Percentiles rank a stretch among this genome's conserved stretches.
Conservation (phyloP, 2,329 filamentous ascomycete species). For the Coniochaeta pulveracea region DNA sequence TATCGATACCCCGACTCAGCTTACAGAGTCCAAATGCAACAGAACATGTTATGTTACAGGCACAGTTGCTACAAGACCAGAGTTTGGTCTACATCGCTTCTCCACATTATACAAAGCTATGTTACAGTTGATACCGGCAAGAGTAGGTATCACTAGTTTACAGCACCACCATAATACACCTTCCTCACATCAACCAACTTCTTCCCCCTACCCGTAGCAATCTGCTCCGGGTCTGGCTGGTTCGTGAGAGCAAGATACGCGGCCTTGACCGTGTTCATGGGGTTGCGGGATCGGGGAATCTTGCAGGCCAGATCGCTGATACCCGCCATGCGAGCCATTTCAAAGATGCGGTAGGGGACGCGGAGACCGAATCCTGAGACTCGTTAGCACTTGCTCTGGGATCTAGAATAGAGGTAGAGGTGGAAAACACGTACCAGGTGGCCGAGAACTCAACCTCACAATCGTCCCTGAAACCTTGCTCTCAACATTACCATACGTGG, state of each 20-base stretch:
- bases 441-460: conserved; percentile 69
- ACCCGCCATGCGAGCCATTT: conserved; percentile 80
- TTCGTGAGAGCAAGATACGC: conserved; percentile 69
- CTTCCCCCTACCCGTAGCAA: conserved; percentile 80
- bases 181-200: conserved; percentile 94
- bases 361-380: conserved; percentile 79
- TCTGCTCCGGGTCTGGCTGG: conserved; percentile 80
- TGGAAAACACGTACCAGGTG: conserved; percentile 60
- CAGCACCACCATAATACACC: conserved; percentile 85
- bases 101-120: no score
- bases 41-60: no score
- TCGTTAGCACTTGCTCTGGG: neutral
- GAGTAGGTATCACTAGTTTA: conserved; percentile 45
- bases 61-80: no score
- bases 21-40: no score
- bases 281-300: conserved; percentile 79
- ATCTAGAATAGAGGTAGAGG: neutral
- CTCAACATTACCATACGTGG: conserved; percentile 76
- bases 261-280: conserved; percentile 97
- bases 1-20: no score
- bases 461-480: conserved; percentile 82
- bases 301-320: conserved; percentile 77
- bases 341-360: conserved; percentile 83
- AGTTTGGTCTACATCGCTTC: no score
- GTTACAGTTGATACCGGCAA: no score